Evolutionary conservation across 805 yeast species (phyloP).

Genomic region (Pichia eremophila): DNA sequence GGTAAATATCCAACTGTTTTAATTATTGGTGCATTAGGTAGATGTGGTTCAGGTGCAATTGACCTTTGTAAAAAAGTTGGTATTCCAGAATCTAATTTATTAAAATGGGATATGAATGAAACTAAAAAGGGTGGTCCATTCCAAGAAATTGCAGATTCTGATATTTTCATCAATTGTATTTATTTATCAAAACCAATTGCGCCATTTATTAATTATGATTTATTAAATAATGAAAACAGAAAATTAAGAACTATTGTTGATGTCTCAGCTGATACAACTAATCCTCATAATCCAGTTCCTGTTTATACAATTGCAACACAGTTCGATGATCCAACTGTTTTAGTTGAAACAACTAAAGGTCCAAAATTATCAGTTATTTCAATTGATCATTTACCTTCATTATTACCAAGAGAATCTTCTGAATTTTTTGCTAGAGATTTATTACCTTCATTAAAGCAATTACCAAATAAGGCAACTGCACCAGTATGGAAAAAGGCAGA

Average conservation of each 20-base stretch:
- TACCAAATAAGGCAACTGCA: conserved; percentile 72
- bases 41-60: conserved; percentile 97
- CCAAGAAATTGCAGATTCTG: conserved; percentile 78
- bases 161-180: conserved; percentile 92
- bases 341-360: conserved; percentile 68
- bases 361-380: conserved; percentile 87
- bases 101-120: conserved; percentile 96
- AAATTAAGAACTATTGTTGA: conserved; percentile 87
- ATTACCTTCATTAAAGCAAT: conserved; percentile 77
- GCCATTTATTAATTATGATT: conserved; percentile 70
- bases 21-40: conserved; percentile 94
- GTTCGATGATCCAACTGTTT: conserved; percentile 83
- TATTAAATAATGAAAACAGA: conserved; percentile 60
- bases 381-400: conserved; percentile 91
- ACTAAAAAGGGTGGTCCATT: conserved; percentile 97
- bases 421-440: conserved; percentile 84
- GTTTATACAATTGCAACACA: conserved; percentile 86
- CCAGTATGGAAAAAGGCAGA: conserved; percentile 92
- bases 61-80: conserved; percentile 78
- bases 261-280: conserved; percentile 97
- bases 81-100: conserved; percentile 71
- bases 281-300: conserved; percentile 97
- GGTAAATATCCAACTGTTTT: conserved; percentile 69
- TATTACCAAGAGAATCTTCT: conserved; percentile 95
- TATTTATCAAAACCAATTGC: conserved; percentile 89